A percentile compares a stretch with the other conserved stretches of the same genome.
These are phyloP conservation scores for Fusarium vanettenii DNA, from an alignment of 2,329 filamentous ascomycete genomes.

Conservation along the genomic window DNA sequence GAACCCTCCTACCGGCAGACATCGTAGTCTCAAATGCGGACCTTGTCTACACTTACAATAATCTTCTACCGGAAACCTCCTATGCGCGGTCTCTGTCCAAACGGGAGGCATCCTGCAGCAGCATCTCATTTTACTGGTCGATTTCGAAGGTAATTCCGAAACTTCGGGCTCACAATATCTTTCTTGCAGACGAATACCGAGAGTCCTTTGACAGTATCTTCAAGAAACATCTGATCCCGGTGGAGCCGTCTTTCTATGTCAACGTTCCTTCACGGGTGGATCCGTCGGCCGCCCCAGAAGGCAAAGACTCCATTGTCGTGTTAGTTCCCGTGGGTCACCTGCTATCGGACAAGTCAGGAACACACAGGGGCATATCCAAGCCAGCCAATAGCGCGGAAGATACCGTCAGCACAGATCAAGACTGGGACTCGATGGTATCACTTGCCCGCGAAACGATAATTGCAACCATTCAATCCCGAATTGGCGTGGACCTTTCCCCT, in stretches of 20 bases:
- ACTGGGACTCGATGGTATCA: conserved; percentile 69
- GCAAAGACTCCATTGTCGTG: conserved; percentile 74
- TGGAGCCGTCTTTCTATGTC: conserved; percentile 80
- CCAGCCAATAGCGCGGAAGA: background rate
- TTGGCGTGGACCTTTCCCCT: conserved; percentile 62
- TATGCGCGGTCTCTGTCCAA: conserved; percentile 56
- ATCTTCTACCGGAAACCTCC: conserved; percentile 67
- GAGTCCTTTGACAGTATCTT: conserved; percentile 83
- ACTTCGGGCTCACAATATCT: conserved; percentile 79
- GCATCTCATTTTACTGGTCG: conserved; percentile 83
- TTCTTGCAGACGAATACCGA: conserved; percentile 77
- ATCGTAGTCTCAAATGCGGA: conserved; percentile 79
- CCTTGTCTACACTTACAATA: conserved; percentile 78
- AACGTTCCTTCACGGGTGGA: conserved; percentile 80
- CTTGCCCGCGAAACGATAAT: conserved; percentile 71
- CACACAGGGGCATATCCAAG: conserved; percentile 25
- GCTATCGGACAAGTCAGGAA: conserved; percentile 23
- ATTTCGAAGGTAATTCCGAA: conserved; percentile 70
- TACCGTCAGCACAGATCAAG: background rate
- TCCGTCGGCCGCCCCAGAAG: conserved; percentile 72
- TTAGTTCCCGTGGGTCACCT: conserved; percentile 80
- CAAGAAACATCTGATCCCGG: conserved; percentile 73
- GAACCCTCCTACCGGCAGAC: conserved; percentile 71
- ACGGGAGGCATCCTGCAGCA: conserved; percentile 73
- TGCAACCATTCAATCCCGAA: conserved; percentile 68